These are phyloP conservation scores for Quercus berberidifolia DNA, from an alignment of 306 rosid genomes.

Conservation along the genomic window DNA sequence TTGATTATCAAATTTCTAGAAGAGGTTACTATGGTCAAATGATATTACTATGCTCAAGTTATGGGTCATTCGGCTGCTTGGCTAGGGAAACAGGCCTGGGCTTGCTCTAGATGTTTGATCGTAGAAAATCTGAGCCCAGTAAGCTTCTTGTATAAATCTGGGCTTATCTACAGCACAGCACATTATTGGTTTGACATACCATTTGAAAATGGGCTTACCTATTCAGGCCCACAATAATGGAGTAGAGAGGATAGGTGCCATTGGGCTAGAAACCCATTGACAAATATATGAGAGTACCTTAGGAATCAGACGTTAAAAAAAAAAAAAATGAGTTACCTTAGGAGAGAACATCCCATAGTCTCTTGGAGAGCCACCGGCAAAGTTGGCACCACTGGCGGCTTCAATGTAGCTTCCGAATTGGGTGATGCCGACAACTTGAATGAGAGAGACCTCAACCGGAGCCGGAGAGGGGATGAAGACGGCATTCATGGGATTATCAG, in stretches of 20 bases:
- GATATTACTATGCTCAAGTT: too few relatives aligned
- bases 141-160: too few relatives aligned
- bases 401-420: slow-evolving; percentile 52
- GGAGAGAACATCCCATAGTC: slow-evolving; percentile 75
- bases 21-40: too few relatives aligned
- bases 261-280: background rate
- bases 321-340: slow-evolving; percentile 14
- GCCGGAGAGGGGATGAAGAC: slow-evolving; percentile 60
- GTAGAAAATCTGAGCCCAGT: too few relatives aligned
- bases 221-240: background rate
- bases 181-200: background rate
- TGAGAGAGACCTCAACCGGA: slow-evolving; percentile 52
- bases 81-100: too few relatives aligned
- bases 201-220: background rate
- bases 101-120: too few relatives aligned
- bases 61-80: too few relatives aligned
- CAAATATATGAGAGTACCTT: slow-evolving; percentile 2
- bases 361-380: slow-evolving; percentile 34
- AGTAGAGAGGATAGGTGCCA: too few relatives aligned
- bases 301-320: background rate
- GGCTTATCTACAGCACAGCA: background rate
- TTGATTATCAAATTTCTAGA: too few relatives aligned
- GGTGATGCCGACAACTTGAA: slow-evolving; percentile 55
- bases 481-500: slow-evolving; percentile 56
- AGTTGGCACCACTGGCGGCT: slow-evolving; percentile 74